Conservation (phyloP, 495 filamentous ascomycete genomes). For the Penicillium canescens region DNA sequence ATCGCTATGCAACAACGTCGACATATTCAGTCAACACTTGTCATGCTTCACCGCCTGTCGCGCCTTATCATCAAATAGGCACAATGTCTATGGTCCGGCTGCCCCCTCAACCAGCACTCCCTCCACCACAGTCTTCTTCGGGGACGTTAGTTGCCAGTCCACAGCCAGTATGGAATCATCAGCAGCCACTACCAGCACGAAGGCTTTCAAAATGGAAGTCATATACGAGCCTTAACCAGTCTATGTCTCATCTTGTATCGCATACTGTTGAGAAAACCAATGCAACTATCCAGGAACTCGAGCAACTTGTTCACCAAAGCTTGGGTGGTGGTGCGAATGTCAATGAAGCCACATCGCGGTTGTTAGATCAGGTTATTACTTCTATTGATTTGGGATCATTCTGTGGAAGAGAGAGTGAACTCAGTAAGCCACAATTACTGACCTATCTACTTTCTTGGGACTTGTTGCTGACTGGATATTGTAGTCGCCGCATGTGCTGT, state of each 20-base stretch:
- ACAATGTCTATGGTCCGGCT: conserved; percentile 3
- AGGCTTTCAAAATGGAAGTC: conserved; percentile 17
- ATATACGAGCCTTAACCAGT: conserved; percentile 11
- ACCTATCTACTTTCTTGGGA: background rate
- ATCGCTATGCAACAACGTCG: background rate
- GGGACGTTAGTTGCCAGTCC: background rate
- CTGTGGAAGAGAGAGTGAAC: conserved; percentile 60
- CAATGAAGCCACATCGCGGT: conserved; percentile 44
- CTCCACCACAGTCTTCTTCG: background rate
- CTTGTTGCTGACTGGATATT: background rate
- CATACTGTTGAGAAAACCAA: conserved; percentile 20
- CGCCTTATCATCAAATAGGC: background rate
- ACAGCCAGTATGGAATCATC: background rate
- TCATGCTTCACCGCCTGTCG: conserved; percentile 1
- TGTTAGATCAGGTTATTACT: conserved; percentile 64
- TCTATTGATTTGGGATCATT: conserved; percentile 69
- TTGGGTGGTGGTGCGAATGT: conserved; percentile 18
- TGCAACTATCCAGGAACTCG: conserved; percentile 19
- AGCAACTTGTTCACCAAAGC: conserved; percentile 14
- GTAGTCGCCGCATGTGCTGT: conserved; percentile 29
- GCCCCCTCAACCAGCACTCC: background rate
- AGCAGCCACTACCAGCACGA: background rate
- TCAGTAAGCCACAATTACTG: conserved; percentile 39
- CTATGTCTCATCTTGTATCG: conserved; percentile 13
- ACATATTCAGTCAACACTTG: conserved; percentile 1